Conservation (phyloP, 2,329 filamentous ascomycete species). For the Diplodia sapinea region DNA sequence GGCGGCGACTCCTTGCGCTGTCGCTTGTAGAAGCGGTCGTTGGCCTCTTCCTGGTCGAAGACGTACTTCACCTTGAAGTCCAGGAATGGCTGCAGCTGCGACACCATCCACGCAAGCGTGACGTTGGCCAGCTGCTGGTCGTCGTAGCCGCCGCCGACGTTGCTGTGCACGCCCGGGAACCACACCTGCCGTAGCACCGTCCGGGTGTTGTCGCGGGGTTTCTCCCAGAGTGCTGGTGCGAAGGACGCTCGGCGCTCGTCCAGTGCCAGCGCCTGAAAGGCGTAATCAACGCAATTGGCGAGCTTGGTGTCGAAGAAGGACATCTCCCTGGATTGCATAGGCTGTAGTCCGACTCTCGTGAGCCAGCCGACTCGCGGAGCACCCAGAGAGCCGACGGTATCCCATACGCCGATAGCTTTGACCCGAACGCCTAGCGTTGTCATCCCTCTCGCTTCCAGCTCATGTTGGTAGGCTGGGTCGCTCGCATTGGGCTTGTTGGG, state of each 20-base stretch:
- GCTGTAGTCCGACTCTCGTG: conserved; percentile 45
- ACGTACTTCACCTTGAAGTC: conserved; percentile 57
- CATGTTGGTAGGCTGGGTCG: conserved; percentile 44
- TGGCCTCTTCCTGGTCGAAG: conserved; percentile 46
- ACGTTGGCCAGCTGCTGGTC: conserved; percentile 59
- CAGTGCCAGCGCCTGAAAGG: conserved; percentile 65
- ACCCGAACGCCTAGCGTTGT: conserved; percentile 53
- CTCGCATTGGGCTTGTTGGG: conserved; percentile 31
- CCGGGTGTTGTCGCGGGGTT: conserved; percentile 41
- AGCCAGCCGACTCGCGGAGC: conserved; percentile 53
- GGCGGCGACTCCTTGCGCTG: conserved; percentile 39
- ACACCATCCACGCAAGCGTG: conserved; percentile 63
- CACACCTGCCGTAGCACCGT: conserved; percentile 52
- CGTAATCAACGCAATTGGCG: conserved; percentile 57
- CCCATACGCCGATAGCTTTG: conserved; percentile 59
- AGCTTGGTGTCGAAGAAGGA: conserved; percentile 57
- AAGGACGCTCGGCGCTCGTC: conserved; percentile 65
- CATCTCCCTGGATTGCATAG: conserved; percentile 46
- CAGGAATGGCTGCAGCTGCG: conserved; percentile 56
- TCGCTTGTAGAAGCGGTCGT: conserved; percentile 23
- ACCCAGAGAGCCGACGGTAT: conserved; percentile 57
- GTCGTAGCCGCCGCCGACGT: conserved; percentile 56
- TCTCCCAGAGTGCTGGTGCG: conserved; percentile 63
- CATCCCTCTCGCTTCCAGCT: conserved; percentile 44
- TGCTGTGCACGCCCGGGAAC: conserved; percentile 57